Evolutionary conservation across 805 yeast species (phyloP), one percentile per base, ranked within the genome.

Genomic region (Nakazawaea laoshanensis): DNA sequence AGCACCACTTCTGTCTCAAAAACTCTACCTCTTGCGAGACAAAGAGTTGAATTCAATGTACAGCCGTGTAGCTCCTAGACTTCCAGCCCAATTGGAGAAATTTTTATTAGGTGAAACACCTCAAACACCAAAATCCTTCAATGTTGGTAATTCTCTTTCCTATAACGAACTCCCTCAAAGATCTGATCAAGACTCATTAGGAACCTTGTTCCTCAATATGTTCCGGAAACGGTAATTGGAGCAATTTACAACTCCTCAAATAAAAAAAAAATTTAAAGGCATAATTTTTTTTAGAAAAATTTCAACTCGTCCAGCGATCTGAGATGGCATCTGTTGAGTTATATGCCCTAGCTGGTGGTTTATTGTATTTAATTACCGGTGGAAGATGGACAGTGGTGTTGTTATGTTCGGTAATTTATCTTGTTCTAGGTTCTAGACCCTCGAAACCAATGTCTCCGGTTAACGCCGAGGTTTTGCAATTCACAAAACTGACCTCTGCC

Each of bases 1-100:
- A 42, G 81, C 84, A 0, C 84, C 84, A 1, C 41, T 67, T 30
- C 55, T 77, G 0, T 72, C 82, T 0, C 74, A 78, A 32, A 68
- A 65, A 38, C 52, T 72, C n/a, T 77, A 77, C 41, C 46, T 77
- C 10, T 7, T 51, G 1, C 40, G 52, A 3, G 70, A 65, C 4
- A 55, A 49, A 12, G 83, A 76, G 45, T 42, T 72, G 11, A 47
- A 48, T 9, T 37, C 46, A 18, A 61, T 65, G 31, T 66, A 60
- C 38, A 43, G 45, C 5, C 42, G 57, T 9, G 67, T 61, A 6
- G 48, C 40, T 2, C 24, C 29, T 1, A 33, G 47, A 61, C 19
- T 65, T 14, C 38, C 33, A 6, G 40, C 29, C 1, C 49, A 50
- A 2, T 29, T 49, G 22, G 26, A 38, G 19, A 36, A 35, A 12